These are phyloP conservation scores for Rostrohypoxylon terebratum DNA, from an alignment of 495 filamentous ascomycete genomes.

Conservation along the genomic window DNA sequence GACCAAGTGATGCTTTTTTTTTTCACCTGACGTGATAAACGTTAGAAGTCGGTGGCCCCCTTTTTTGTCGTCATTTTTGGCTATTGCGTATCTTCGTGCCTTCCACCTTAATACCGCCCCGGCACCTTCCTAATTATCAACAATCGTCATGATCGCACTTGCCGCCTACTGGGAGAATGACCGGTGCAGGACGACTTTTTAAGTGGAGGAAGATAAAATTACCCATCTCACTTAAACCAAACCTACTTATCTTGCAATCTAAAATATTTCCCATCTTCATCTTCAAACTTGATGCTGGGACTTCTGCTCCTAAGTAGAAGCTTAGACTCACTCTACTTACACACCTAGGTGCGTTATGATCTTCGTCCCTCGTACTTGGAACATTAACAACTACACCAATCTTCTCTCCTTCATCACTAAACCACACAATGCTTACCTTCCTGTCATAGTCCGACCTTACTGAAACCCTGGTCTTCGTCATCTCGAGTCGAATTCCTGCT, in stretches of 20 bases:
- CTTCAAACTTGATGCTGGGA: not conserved
- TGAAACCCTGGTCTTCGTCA: too few relatives aligned
- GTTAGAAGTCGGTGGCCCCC: too few relatives aligned
- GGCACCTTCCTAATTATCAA: too few relatives aligned
- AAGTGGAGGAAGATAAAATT: not conserved
- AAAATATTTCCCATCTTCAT: not conserved
- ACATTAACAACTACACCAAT: not conserved
- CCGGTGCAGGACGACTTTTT: not conserved
- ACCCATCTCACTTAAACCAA: not conserved
- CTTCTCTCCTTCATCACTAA: not conserved
- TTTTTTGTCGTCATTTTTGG: too few relatives aligned
- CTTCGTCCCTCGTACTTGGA: too few relatives aligned
- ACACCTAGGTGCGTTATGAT: not conserved
- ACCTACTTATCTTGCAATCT: not conserved
- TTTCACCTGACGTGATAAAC: not conserved
- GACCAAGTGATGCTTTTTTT: not conserved
- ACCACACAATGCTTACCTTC: not conserved
- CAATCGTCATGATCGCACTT: too few relatives aligned
- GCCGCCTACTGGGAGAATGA: too few relatives aligned
- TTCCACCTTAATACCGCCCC: too few relatives aligned
- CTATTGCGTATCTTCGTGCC: too few relatives aligned
- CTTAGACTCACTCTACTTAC: not conserved
- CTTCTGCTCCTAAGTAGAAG: not conserved
- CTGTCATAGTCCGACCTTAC: not conserved
- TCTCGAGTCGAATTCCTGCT: too few relatives aligned